Evolutionary conservation across 148 eudicot genomes (phyloP), one percentile per base, ranked within the genome.

Genomic region (Rhododendron mucronatum): DNA sequence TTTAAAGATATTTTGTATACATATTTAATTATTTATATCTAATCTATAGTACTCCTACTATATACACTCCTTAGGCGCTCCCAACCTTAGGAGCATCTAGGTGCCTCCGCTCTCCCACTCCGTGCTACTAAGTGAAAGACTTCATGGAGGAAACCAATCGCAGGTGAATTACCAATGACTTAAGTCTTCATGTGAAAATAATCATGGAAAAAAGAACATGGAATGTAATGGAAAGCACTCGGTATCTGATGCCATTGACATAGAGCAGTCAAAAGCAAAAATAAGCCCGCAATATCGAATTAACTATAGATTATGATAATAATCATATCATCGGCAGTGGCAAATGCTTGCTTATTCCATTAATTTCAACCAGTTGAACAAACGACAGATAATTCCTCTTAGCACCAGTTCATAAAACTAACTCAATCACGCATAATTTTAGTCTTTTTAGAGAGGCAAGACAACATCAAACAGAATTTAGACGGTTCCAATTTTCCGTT

Each of bases 211-310:
- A 47, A 16, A 10, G 28, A 20, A 30, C 30, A 33, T 21, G 15
- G 80, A 84, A 84, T 21, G 30, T 48, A 30, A 71, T 74, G 81
- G 47, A 74, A 74, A 84, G 30, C 12, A 84, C 69, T 11, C 8
- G 51, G 35, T 14, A 73, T 73, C 80, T 47, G 80, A 84, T 73
- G 45, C 86, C 15, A 5, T 35, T 18, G 48, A 74, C 67, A 74
- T 5, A n/a, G 7, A 41, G 47, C 8, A 28, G n/a, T 48, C 18
- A 83, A 67, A 45, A 26, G 59, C 12, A 65, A 45, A 59, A 76
- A 28, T 10, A 83, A 67, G 45, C 7, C 51, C n/a, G 47, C 44
- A 47, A n/a, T 26, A 44, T n/a, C 30, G 7, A 83, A 83, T 67
- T 41, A 83, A 83, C 45, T 30, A 37, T 2, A 35, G 7, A 15